These are phyloP conservation scores for Boletus bicolor DNA, from an alignment of 768 basidiomycete species.

Conservation along the genomic window DNA sequence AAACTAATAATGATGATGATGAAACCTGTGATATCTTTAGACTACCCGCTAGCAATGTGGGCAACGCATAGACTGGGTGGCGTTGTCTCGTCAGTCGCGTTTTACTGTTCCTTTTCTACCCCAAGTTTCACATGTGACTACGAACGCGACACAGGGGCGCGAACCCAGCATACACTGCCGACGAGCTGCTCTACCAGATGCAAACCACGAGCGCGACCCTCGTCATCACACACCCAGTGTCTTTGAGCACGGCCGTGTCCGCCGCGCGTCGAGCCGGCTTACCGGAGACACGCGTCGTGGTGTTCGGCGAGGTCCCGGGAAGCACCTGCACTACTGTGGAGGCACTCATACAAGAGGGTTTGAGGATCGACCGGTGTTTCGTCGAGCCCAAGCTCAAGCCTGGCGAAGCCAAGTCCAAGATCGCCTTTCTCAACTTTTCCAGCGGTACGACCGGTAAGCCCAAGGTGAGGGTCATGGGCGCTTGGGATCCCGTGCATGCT, in stretches of 20 bases:
- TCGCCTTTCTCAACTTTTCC: constrained; percentile 71
- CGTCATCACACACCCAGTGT: constrained; percentile 31
- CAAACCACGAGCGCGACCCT: constrained; percentile 25
- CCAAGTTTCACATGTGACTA: not conserved
- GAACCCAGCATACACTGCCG: constrained; percentile 34
- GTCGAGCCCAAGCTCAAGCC: constrained; percentile 43
- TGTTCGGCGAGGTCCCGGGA: constrained; percentile 21
- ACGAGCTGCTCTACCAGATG: constrained; percentile 34
- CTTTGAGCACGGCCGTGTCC: constrained; percentile 24
- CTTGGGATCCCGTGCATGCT: not conserved
- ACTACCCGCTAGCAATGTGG: constrained; percentile 57
- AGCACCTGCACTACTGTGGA: constrained; percentile 37
- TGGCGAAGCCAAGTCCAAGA: constrained; percentile 57
- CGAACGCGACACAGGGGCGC: constrained; percentile 23
- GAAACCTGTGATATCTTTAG: constrained; percentile 29
- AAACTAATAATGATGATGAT: no score
- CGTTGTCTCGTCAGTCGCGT: constrained; percentile 50
- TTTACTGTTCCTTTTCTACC: not conserved
- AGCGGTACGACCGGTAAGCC: constrained; percentile 70
- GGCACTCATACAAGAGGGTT: constrained; percentile 46
- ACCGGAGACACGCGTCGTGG: constrained; percentile 28
- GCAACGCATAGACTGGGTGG: constrained; percentile 56
- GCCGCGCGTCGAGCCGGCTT: constrained; percentile 33
- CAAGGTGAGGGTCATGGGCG: constrained; percentile 13
- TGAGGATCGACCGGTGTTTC: constrained; percentile 36